These are phyloP conservation scores for Lentinula aciculospora DNA, from an alignment of 768 basidiomycete species.

Conservation along the genomic window DNA sequence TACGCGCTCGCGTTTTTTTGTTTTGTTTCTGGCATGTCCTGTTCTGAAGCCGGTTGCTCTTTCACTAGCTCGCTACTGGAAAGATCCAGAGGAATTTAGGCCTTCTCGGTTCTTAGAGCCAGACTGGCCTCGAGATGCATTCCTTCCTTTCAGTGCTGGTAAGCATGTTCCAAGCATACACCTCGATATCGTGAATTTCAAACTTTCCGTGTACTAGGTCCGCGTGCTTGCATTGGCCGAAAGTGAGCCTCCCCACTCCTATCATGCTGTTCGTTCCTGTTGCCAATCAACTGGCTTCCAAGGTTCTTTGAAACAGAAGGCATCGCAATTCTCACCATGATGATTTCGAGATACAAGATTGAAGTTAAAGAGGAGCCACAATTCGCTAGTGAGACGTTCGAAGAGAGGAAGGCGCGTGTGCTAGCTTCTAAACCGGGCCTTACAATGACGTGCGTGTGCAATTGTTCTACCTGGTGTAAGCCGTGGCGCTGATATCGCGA, in stretches of 20 bases:
- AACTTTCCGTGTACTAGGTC: slow-evolving; percentile 19
- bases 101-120: slow-evolving; percentile 30
- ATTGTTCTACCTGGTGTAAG: not conserved
- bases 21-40: not conserved
- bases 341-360: slow-evolving; percentile 41
- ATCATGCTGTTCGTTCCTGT: not conserved
- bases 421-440: slow-evolving; percentile 28
- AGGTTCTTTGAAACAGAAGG: slow-evolving; percentile 52
- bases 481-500: not conserved
- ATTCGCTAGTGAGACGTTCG: slow-evolving; percentile 41
- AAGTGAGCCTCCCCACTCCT: slow-evolving; percentile 22
- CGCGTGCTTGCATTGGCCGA: slow-evolving; percentile 39
- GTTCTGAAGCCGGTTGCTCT: not conserved
- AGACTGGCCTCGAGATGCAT: slow-evolving; percentile 51
- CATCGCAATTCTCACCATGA: slow-evolving; percentile 43
- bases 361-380: slow-evolving; percentile 45
- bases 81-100: slow-evolving; percentile 42
- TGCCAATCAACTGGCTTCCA: not conserved
- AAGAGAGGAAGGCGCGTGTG: slow-evolving; percentile 37
- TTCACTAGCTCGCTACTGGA: slow-evolving; percentile 46
- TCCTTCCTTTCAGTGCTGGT: slow-evolving; percentile 46
- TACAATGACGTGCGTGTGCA: slow-evolving; percentile 37
- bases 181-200: not conserved
- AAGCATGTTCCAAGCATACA: slow-evolving; percentile 1
- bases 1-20: slow-evolving; percentile 17